A percentile compares a stretch with the other conserved stretches of the same genome.
phyloP scores from a whole-genome alignment of 139 green algal species.

The Chlorella sp. region DNA sequence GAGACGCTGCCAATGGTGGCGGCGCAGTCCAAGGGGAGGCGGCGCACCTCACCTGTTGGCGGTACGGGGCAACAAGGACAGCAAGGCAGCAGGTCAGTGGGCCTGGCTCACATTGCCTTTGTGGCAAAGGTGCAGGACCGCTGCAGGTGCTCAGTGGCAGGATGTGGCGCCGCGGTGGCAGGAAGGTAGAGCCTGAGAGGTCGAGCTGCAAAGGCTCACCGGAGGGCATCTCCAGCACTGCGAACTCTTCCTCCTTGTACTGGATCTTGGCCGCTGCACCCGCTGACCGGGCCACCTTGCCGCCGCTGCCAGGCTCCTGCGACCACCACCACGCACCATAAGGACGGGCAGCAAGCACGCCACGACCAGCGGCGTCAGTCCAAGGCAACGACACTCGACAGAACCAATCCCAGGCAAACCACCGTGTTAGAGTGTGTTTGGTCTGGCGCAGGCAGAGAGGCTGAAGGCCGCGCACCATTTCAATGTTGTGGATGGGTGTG shows the following conservation, averaged over 20 bases:
- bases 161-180: no score
- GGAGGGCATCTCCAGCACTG: conserved; percentile 71
- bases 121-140: no score
- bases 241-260: conserved; percentile 62
- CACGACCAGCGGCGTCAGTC: no score
- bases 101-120: no score
- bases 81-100: no score
- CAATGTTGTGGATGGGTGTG: conserved; percentile 77
- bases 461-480: conserved; percentile 57
- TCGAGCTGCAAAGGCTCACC: conserved; percentile 37
- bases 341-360: no score
- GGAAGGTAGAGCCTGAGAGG: neutral
- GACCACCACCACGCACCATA: neutral
- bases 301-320: conserved; percentile 59
- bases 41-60: conserved; percentile 71
- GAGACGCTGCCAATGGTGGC: conserved; percentile 83
- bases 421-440: no score
- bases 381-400: no score
- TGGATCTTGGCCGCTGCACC: conserved; percentile 53
- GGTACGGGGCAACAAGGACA: no score
- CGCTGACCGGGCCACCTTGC: conserved; percentile 66
- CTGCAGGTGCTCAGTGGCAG: no score
- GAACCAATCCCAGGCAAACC: no score
- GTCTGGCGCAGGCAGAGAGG: no score
- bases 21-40: conserved; percentile 63